These are phyloP conservation scores for Cryptococcus depauperatus DNA, from an alignment of 1,284 basidiomycete genomes.

Conservation along the genomic window DNA sequence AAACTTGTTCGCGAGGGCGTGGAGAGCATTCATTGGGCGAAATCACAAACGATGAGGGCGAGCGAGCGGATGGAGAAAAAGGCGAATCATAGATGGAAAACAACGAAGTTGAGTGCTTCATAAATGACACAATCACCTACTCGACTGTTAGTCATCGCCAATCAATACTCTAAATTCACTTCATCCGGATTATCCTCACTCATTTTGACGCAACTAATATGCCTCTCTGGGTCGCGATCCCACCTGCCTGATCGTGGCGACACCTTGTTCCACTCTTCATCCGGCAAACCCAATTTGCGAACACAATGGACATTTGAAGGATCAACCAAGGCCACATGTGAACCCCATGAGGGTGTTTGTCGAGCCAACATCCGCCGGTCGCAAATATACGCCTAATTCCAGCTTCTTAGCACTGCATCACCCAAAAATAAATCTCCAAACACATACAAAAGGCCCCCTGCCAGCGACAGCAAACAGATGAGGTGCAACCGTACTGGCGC, in stretches of 20 bases:
- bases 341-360: constrained; percentile 65
- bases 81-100: constrained; percentile 67
- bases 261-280: constrained; percentile 37
- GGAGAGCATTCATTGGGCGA: neutral
- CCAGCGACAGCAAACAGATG: constrained; percentile 50
- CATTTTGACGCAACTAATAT: constrained; percentile 74
- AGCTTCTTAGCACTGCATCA: too few species aligned
- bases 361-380: constrained; percentile 71
- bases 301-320: constrained; percentile 72
- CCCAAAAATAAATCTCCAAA: neutral
- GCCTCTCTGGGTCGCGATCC: constrained; percentile 47
- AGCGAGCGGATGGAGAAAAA: constrained; percentile 14
- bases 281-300: constrained; percentile 62
- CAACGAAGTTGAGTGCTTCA: constrained; percentile 67
- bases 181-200: constrained; percentile 68
- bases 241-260: constrained; percentile 6
- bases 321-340: constrained; percentile 39
- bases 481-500: constrained; percentile 45
- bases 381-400: constrained; percentile 81
- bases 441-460: constrained; percentile 33
- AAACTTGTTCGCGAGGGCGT: too few species aligned
- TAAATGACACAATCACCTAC: constrained; percentile 54
- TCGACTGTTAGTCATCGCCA: too few species aligned
- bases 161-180: too few species aligned
- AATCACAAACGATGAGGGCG: neutral